Evolutionary conservation across 83 land plant genomes (phyloP), one percentile per base, ranked within the genome.

Genomic region (Larix sibirica): DNA sequence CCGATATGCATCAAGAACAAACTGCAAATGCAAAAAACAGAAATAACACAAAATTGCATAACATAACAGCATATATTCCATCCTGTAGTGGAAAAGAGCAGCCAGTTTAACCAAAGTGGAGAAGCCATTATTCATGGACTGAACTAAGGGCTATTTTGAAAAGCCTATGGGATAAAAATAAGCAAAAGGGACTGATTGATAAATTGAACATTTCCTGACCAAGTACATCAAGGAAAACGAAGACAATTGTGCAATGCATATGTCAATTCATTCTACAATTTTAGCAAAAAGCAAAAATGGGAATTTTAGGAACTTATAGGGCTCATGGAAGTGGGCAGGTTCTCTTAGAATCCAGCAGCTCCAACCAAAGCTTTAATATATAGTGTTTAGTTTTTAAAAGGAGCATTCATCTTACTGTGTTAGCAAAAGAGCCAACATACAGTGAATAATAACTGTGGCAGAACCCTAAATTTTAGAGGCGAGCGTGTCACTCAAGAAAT

Each of bases 1-100:
- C 77, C 99, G 92, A 81, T 90, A 93, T 76, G 97, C 97, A 90
- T 95, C 97, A 63, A 96, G 90, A 24, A 94, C 96, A 87, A 78
- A 95, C 99, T 96, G 94, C 67, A 81, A 36, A 73, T 3, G n/a
- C 13, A 40, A 65, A 78, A 50, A 0, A 82, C 47, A 54, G 17
- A 54, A 23, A 83, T 14, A 71, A 23, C 31, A 38, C 13, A 64
- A 40, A 62, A 23, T 36, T 81, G n/a, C 59, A 81, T 67, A 12
- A 65, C 17, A 14, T 31, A 6, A 38, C 21, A 20, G 24, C 0
- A 47, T 21, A 47, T 26, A 73, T 42, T 44, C 14, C 58, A 42
- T 23, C 56, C 66, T 56, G 28, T 6, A 44, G 3, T 44, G 2
- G 1, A 42, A 28, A 24, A 73, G 26, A 73, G 58, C 58, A 73